Percentiles rank a stretch among this genome's conserved stretches.
phyloP scores from a whole-genome alignment of 805 yeast species.

The Blastobotrys parvus region DNA sequence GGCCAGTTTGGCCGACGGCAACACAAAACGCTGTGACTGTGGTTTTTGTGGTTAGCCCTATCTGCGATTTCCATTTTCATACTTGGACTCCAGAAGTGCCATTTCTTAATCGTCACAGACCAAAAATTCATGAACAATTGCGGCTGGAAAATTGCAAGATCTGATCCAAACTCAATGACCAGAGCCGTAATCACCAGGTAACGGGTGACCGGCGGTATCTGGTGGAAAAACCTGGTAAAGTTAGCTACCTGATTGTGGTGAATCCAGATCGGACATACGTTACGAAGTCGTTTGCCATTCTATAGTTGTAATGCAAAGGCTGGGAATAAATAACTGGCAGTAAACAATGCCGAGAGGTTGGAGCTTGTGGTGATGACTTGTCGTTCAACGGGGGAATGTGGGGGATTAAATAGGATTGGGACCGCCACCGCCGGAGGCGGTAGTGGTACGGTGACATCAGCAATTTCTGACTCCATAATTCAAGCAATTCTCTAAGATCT shows the following conservation, averaged over 20 bases:
- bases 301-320: background rate
- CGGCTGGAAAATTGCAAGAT: too few relatives aligned
- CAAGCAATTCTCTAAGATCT: too few relatives aligned
- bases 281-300: conserved; percentile 3
- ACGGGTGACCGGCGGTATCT: conserved; percentile 20
- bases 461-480: too few relatives aligned
- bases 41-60: background rate
- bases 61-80: conserved; percentile 7
- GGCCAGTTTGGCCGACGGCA: background rate
- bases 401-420: too few relatives aligned
- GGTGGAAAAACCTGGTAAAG: conserved; percentile 8
- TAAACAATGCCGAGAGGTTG: background rate
- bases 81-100: conserved; percentile 19
- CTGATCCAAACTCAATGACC: too few relatives aligned
- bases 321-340: background rate
- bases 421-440: too few relatives aligned
- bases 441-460: too few relatives aligned
- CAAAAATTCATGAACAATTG: too few relatives aligned
- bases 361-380: too few relatives aligned
- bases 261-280: background rate
- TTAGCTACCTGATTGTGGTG: background rate
- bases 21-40: conserved; percentile 18
- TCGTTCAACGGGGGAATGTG: too few relatives aligned
- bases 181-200: conserved; percentile 12
- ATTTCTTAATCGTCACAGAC: too few relatives aligned